A percentile compares a stretch with the other conserved stretches of the same genome.
These are phyloP conservation scores for Ceratocystis ficicola DNA, from an alignment of 2,329 filamentous ascomycete species.

Conservation along the genomic window DNA sequence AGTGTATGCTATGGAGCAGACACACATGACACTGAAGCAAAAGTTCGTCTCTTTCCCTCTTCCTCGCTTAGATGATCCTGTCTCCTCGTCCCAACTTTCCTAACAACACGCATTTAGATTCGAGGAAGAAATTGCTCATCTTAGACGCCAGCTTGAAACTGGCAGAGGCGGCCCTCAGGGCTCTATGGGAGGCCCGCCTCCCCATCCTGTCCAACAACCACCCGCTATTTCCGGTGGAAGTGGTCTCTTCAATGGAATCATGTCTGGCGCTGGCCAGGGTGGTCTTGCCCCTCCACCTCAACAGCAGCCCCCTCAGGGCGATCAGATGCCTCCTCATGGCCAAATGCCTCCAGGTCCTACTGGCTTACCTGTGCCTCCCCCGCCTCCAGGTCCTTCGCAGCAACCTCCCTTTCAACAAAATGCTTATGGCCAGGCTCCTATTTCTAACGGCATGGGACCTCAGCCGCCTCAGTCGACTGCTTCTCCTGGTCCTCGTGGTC, in stretches of 20 bases:
- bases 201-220: conserved; percentile 69
- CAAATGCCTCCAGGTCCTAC: conserved; percentile 35
- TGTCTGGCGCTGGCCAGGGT: conserved; percentile 76
- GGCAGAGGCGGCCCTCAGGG: conserved; percentile 50
- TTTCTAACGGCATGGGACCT: conserved; percentile 60
- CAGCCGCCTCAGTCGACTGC: conserved; percentile 75
- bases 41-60: conserved; percentile 45
- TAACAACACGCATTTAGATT: conserved; percentile 46
- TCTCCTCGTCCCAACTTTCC: background rate
- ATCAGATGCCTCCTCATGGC: conserved; percentile 39
- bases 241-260: conserved; percentile 89
- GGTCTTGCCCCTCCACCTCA: conserved; percentile 65
- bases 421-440: conserved; percentile 48
- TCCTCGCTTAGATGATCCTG: background rate
- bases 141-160: conserved; percentile 76
- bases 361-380: conserved; percentile 46
- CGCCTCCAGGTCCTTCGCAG: conserved; percentile 48
- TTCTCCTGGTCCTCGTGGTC: conserved; percentile 64
- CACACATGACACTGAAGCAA: conserved; percentile 75
- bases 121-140: conserved; percentile 74
- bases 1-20: conserved; percentile 84
- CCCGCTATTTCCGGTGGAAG: conserved; percentile 85
- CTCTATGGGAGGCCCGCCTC: conserved; percentile 54
- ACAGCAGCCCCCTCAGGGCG: conserved; percentile 57
- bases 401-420: conserved; percentile 66